phyloP scores from a whole-genome alignment of 129 eudicot species.

The sunflower (Helianthus annuus) region DNA sequence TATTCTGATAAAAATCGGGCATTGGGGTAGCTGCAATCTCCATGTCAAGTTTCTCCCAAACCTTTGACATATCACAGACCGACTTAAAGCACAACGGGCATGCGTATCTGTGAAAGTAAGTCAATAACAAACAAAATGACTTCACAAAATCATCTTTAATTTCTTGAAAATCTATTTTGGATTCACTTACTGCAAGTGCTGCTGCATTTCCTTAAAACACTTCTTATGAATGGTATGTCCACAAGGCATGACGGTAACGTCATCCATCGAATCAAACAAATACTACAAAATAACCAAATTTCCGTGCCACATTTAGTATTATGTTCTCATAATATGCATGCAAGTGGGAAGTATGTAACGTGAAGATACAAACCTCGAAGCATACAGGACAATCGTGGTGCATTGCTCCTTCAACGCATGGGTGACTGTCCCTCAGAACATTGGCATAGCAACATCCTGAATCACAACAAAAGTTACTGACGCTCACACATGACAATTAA shows the following conservation, averaged over 20 bases:
- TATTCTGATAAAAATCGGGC: constrained; percentile 65
- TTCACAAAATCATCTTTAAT: background rate
- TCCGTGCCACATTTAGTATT: background rate
- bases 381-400: constrained; percentile 98
- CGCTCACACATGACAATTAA: background rate
- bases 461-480: background rate
- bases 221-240: constrained; percentile 88
- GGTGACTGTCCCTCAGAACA: constrained; percentile 58
- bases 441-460: constrained; percentile 83
- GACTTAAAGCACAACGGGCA: constrained; percentile 93
- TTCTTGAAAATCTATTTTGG: background rate
- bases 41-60: constrained; percentile 79
- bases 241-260: constrained; percentile 65
- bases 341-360: background rate
- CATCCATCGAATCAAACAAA: constrained; percentile 67
- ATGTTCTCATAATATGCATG: constrained; percentile 8
- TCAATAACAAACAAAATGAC: background rate
- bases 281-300: constrained; percentile 45
- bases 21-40: constrained; percentile 88
- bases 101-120: constrained; percentile 47
- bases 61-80: constrained; percentile 83
- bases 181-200: constrained; percentile 72
- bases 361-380: constrained; percentile 63
- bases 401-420: constrained; percentile 91
- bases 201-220: constrained; percentile 81